phyloP scores from a whole-genome alignment of 306 rosid species.

The Dryas drummondii region DNA sequence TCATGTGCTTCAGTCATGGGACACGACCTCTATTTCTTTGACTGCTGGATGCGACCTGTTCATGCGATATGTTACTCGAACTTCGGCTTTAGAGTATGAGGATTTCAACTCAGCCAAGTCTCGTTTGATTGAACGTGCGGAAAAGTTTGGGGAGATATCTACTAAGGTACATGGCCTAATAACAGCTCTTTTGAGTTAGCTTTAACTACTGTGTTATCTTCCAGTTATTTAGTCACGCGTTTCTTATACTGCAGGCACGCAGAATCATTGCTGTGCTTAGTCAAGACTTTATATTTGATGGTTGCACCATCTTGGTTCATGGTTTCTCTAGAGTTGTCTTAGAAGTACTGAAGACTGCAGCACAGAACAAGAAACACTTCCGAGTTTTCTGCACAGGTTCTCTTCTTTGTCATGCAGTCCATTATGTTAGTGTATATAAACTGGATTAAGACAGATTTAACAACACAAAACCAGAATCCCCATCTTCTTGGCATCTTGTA shows the following conservation, averaged over 20 bases:
- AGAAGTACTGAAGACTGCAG: conserved; percentile 78
- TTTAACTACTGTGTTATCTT: neutral
- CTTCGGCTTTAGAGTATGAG: conserved; percentile 89
- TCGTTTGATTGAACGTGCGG: conserved; percentile 97
- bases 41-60: conserved; percentile 94
- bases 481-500: neutral
- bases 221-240: neutral
- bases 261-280: conserved; percentile 82
- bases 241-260: conserved; percentile 66
- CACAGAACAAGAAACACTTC: conserved; percentile 72
- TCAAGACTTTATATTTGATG: conserved; percentile 89
- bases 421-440: neutral
- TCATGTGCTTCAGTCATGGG: conserved; percentile 62
- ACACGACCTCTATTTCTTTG: conserved; percentile 84
- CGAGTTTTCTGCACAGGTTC: conserved; percentile 93
- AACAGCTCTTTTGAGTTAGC: neutral
- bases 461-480: neutral
- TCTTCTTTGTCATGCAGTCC: conserved; percentile 1
- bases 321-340: conserved; percentile 92
- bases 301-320: conserved; percentile 91
- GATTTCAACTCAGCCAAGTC: conserved; percentile 82
- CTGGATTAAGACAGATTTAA: neutral
- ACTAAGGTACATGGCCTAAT: conserved; percentile 49
- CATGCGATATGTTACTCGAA: conserved; percentile 84
- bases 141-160: conserved; percentile 92